Evolutionary conservation across 1,284 basidiomycete species (phyloP), one percentile per base, ranked within the genome.

Genomic region (Ceratobasidium theobromae): DNA sequence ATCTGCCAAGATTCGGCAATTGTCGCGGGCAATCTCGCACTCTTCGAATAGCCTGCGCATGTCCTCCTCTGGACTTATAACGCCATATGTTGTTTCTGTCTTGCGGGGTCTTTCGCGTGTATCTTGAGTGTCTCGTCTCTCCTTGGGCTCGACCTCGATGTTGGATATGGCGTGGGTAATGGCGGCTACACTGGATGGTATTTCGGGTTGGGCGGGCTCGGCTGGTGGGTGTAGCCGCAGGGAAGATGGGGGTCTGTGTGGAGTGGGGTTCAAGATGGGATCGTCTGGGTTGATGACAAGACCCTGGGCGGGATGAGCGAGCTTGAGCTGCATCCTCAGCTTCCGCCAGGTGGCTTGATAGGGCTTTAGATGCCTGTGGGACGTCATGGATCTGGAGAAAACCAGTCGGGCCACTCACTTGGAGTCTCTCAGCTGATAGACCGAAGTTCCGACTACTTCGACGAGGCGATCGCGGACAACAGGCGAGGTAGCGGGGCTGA

Each of bases 11-110:
- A 93, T 68, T 41, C 77, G 74, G 0, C 90, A 89, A 71, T 91
- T 91, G 5, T 86, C 86, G 51, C 81, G 79, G 5, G 86, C 89
- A 62, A 91, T 83, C 70, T 84, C 84, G 75, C 89, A 92, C 73
- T 93, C 90, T 71, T 89, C 85, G 73, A 89, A 85, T 54, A 93
- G 74, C 11, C 88, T 80, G 4, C 86, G 81, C 66, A 91, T 89
- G 72, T 91, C 89, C 72, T 91, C 89, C 45, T 90, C 87, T 2
- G 76, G 81, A 0, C 89, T 84, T 53, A 91, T 89, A 51, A 91
- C 84, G 1, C 84, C 57, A 21, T 28, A 30, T 3, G 46, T 5
- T 80, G 51, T 28, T n/a, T 30, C 32, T 16, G 12, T 41, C 21
- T 55, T 60, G 9, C 46, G 49, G 27, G 41, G 43, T 27, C 28